phyloP scores from a whole-genome alignment of 805 yeast genomes.

The Blastobotrys terrestris region DNA sequence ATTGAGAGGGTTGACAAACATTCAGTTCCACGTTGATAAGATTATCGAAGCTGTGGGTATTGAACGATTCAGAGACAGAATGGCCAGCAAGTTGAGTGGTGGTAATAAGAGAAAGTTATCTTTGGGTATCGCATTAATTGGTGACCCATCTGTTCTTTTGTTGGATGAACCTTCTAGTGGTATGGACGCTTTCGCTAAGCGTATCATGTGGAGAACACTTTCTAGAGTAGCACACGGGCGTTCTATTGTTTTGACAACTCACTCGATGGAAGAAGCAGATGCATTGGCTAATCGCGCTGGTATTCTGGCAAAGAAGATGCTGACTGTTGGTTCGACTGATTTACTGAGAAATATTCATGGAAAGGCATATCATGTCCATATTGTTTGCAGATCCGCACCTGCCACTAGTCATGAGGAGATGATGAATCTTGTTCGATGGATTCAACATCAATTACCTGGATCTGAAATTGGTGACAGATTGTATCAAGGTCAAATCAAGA shows the following conservation, averaged over 20 bases:
- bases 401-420: slow-evolving; percentile 24
- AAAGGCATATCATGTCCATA: slow-evolving; percentile 27
- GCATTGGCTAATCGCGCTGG: slow-evolving; percentile 33
- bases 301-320: slow-evolving; percentile 26
- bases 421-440: slow-evolving; percentile 22
- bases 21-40: slow-evolving; percentile 25
- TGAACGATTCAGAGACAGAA: slow-evolving; percentile 26
- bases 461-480: slow-evolving; percentile 26
- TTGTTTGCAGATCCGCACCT: slow-evolving; percentile 27
- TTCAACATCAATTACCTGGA: slow-evolving; percentile 21
- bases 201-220: slow-evolving; percentile 34
- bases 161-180: slow-evolving; percentile 36
- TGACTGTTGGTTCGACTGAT: slow-evolving; percentile 30
- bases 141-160: slow-evolving; percentile 31
- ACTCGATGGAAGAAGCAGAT: slow-evolving; percentile 36
- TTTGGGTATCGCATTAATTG: slow-evolving; percentile 32
- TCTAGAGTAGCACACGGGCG: slow-evolving; percentile 29
- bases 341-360: slow-evolving; percentile 27
- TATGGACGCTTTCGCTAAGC: slow-evolving; percentile 35
- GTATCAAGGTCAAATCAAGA: slow-evolving; percentile 30
- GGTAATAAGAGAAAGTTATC: slow-evolving; percentile 34
- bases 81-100: slow-evolving; percentile 31
- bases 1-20: slow-evolving; percentile 26
- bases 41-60: slow-evolving; percentile 32
- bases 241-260: slow-evolving; percentile 32